Evolutionary conservation across 129 eudicot species (phyloP), one percentile per base, ranked within the genome.

Genomic region (Heracleum sosnowskyi): DNA sequence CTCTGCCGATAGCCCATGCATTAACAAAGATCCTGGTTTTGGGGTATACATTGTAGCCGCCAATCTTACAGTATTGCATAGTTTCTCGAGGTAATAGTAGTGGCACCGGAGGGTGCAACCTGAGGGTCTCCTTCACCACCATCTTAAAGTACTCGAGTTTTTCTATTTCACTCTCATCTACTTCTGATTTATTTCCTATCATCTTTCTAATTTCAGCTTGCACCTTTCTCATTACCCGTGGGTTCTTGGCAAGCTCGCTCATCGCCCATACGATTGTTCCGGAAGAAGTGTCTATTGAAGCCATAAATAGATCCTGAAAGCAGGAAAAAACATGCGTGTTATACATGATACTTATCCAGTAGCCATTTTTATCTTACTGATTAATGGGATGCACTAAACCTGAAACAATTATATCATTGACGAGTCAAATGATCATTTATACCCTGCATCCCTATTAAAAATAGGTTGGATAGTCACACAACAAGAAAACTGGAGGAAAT

Each of bases 1-100:
- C 88, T 39, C 91, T 85, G 24, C 81, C 88, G 1, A 85, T 80
- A 0, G 81, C 88, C 88, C 88, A 87, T 11, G 76, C 86, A 31
- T 81, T 81, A 22, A 85, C 75, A 1, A 79, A 36, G 1, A 87
- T 70, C 17, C 79, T 57, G 2, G 88, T 84, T n/a, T 81, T 60
- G 1, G 88, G 86, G 34, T 34, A 47, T 0, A 85, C 41, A 33
- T 85, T 51, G 62, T 84, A 82, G 17, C 85, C 83, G 0, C 77
- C 79, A 10, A 85, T 78, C 49, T 78, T 68, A 34, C 81, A 74
- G 31, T 79, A 70, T 39, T 46, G 74, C 51, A 78, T 85, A 18
- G 73, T 31, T 75, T 85, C 81, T 15, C 73, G 86, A 18, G 86
- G 86, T 17, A 84, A n/a, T 35, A 87, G 44, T 1, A 87, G 73